phyloP scores from a whole-genome alignment of 805 yeast genomes.

The Saccharomyces eubayanus region DNA sequence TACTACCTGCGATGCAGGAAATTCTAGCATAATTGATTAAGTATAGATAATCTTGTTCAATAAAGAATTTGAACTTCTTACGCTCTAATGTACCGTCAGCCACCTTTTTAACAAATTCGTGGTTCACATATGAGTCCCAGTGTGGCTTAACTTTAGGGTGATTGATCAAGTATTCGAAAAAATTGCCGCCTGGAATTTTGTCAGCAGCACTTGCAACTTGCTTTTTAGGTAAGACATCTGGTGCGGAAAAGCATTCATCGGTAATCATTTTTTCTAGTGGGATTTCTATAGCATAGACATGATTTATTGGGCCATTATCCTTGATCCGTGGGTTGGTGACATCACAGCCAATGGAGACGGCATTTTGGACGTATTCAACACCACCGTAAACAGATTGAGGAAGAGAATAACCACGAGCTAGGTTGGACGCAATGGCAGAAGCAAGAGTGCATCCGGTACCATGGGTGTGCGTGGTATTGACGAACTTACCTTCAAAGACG shows the following conservation, averaged over 20 bases:
- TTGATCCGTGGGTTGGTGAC: slow-evolving; percentile 31
- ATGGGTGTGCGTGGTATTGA: slow-evolving; percentile 53
- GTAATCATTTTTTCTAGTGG: slow-evolving; percentile 31
- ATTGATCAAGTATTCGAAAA: slow-evolving; percentile 42
- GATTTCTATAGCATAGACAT: slow-evolving; percentile 36
- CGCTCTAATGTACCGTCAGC: slow-evolving; percentile 45
- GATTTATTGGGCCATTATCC: slow-evolving; percentile 74
- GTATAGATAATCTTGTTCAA: slow-evolving; percentile 58
- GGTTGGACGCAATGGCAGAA: slow-evolving; percentile 66
- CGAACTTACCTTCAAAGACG: slow-evolving; percentile 40
- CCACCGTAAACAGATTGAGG: slow-evolving; percentile 45
- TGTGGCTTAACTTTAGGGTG: slow-evolving; percentile 48
- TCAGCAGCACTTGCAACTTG: background rate
- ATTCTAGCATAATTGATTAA: slow-evolving; percentile 57
- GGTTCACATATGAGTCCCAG: slow-evolving; percentile 55
- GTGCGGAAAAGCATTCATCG: slow-evolving; percentile 28
- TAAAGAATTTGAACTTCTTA: slow-evolving; percentile 43
- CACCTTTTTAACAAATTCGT: slow-evolving; percentile 49
- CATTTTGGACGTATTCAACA: slow-evolving; percentile 59
- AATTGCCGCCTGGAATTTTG: slow-evolving; percentile 8
- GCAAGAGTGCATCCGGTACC: slow-evolving; percentile 90
- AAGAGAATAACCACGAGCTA: slow-evolving; percentile 48
- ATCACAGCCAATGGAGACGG: slow-evolving; percentile 41
- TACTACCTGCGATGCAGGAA: slow-evolving; percentile 54
- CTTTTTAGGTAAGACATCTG: slow-evolving; percentile 10